phyloP scores from a whole-genome alignment of 2,329 filamentous ascomycete genomes.

The Trichoderma asperellum region DNA sequence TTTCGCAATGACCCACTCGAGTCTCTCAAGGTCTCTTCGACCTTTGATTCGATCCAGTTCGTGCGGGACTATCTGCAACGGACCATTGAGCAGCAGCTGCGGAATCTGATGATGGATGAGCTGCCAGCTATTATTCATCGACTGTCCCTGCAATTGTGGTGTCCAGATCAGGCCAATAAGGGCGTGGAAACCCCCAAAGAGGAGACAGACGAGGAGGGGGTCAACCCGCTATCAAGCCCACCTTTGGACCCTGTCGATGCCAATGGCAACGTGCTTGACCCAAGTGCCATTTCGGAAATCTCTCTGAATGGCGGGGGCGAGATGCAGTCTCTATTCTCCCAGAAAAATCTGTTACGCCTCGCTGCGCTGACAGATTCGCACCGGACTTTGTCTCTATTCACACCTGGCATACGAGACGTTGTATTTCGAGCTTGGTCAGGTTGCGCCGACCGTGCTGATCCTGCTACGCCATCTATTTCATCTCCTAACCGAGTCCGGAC shows the following conservation, averaged over 20 bases:
- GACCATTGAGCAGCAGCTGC: constrained; percentile 91
- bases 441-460: constrained; percentile 70
- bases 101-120: constrained; percentile 97
- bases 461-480: constrained; percentile 51
- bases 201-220: constrained; percentile 60
- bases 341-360: constrained; percentile 87
- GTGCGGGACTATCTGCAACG: constrained; percentile 95
- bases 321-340: constrained; percentile 87
- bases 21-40: constrained; percentile 96
- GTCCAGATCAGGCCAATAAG: constrained; percentile 71
- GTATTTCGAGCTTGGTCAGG: constrained; percentile 93
- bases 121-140: constrained; percentile 94
- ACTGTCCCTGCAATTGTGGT: constrained; percentile 85
- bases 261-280: constrained; percentile 75
- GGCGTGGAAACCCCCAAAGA: constrained; percentile 55
- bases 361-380: constrained; percentile 86
- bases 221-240: constrained; percentile 81
- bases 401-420: constrained; percentile 84
- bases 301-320: constrained; percentile 80
- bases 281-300: constrained; percentile 74
- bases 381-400: constrained; percentile 87
- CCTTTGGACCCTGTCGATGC: constrained; percentile 82
- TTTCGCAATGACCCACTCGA: constrained; percentile 98
- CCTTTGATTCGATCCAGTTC: constrained; percentile 98
- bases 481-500: constrained; percentile 63